Conservation (phyloP, 2,329 filamentous ascomycete genomes). For the Colletotrichum tropicicola region DNA sequence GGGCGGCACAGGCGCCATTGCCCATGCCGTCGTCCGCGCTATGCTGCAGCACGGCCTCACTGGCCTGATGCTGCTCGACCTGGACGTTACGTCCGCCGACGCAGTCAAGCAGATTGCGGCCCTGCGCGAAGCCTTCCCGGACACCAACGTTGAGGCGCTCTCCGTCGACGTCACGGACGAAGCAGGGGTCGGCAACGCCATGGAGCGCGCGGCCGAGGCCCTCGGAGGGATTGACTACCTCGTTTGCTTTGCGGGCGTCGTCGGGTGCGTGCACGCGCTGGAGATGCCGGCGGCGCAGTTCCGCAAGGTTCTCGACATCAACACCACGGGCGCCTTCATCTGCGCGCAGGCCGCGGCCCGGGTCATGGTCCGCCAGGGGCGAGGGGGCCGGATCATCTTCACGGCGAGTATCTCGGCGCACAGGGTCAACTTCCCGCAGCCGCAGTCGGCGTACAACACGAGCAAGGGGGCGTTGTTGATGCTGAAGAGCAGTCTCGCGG, state of each 20-base stretch:
- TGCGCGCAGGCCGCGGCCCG: conserved; percentile 70
- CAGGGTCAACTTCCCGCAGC: conserved; percentile 76
- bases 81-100: conserved; percentile 53
- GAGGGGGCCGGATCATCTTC: conserved; percentile 70
- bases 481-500: conserved; percentile 72
- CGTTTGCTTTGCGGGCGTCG: conserved; percentile 75
- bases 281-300: conserved; percentile 68
- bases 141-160: conserved; percentile 56
- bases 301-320: conserved; percentile 73
- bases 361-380: conserved; percentile 60
- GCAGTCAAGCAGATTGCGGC: conserved; percentile 42
- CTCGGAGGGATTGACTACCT: conserved; percentile 65
- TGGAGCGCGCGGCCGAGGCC: conserved; percentile 69
- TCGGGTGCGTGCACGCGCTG: conserved; percentile 68
- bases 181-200: conserved; percentile 67
- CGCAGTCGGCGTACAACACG: conserved; percentile 77
- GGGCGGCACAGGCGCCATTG: conserved; percentile 72
- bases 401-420: conserved; percentile 76
- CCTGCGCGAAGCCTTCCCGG: conserved; percentile 64
- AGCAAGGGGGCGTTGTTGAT: conserved; percentile 74
- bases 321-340: conserved; percentile 76
- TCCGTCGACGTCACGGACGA: conserved; percentile 62
- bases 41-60: conserved; percentile 74
- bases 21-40: conserved; percentile 70
- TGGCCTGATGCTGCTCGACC: conserved; percentile 69